phyloP scores from a whole-genome alignment of 2,329 filamentous ascomycete genomes.

The Gyromitra esculenta region DNA sequence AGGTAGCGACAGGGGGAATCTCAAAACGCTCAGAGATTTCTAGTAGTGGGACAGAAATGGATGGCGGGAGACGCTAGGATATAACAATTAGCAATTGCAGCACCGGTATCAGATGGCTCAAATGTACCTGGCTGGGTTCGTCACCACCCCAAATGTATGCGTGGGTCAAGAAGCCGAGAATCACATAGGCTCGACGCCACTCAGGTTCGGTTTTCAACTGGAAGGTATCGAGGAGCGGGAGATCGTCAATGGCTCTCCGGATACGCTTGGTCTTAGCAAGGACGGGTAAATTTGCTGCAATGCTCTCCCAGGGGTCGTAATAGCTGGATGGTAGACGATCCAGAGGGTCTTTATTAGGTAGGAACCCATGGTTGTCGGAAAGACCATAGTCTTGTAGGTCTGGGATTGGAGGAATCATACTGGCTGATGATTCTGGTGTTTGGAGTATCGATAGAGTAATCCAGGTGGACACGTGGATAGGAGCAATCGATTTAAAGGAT shows the following conservation, averaged over 20 bases:
- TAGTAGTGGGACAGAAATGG: constrained; percentile 84
- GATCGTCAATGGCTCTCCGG: constrained; percentile 77
- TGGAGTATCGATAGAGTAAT: neutral
- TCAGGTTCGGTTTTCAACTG: constrained; percentile 84
- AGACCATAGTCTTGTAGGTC: constrained; percentile 80
- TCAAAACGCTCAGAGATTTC: constrained; percentile 80
- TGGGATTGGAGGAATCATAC: constrained; percentile 70
- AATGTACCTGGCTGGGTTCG: constrained; percentile 47
- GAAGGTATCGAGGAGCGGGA: constrained; percentile 84
- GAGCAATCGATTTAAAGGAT: constrained; percentile 10
- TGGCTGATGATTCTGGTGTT: constrained; percentile 17
- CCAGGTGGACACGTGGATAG: constrained; percentile 8
- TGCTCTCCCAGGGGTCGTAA: constrained; percentile 93
- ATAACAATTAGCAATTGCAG: constrained; percentile 7
- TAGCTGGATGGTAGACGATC: constrained; percentile 85
- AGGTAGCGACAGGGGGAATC: constrained; percentile 91
- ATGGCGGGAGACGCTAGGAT: constrained; percentile 72
- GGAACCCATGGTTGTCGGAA: constrained; percentile 82
- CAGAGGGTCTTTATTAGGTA: constrained; percentile 82
- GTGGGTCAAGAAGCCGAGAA: constrained; percentile 82
- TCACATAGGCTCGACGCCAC: constrained; percentile 86
- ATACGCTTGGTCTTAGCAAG: constrained; percentile 86
- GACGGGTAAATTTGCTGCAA: constrained; percentile 84
- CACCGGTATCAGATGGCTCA: neutral
- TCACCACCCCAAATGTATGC: constrained; percentile 90